Conservation (phyloP, 306 rosid genomes). For the Vicia faba region DNA sequence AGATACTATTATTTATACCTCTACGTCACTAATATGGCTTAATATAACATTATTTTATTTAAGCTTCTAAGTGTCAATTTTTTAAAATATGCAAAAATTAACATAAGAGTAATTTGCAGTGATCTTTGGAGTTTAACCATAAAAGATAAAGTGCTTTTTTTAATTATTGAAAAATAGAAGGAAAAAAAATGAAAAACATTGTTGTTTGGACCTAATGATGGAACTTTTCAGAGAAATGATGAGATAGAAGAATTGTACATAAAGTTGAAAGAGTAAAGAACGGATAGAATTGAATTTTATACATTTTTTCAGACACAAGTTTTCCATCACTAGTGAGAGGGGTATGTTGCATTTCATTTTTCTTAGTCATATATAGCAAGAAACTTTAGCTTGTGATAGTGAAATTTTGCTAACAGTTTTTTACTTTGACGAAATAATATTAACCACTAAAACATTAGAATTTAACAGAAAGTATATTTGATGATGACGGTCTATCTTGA, state of each 20-base stretch:
- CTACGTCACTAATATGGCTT: constrained; percentile 37
- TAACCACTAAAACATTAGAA: no score
- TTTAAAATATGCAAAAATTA: constrained; percentile 29
- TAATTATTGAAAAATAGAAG: background rate
- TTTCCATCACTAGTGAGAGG: constrained; percentile 36
- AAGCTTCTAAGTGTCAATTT: constrained; percentile 18
- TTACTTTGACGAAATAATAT: no score
- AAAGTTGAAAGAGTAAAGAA: constrained; percentile 44
- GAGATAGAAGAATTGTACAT: constrained; percentile 39
- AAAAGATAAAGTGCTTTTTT: constrained; percentile 34
- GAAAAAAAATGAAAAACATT: background rate
- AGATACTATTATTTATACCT: constrained; percentile 26
- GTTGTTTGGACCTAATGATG: constrained; percentile 50
- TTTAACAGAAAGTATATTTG: no score
- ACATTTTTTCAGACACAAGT: constrained; percentile 42
- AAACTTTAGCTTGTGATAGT: constrained; percentile 33
- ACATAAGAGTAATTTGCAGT: constrained; percentile 20
- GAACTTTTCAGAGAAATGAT: constrained; percentile 51
- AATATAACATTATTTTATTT: constrained; percentile 26
- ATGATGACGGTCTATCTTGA: no score
- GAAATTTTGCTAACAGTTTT: constrained; percentile 18
- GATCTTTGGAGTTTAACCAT: constrained; percentile 26
- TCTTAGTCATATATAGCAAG: constrained; percentile 33
- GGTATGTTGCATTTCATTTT: constrained; percentile 46
- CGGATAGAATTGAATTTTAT: constrained; percentile 29